Evolutionary conservation across 805 yeast genomes (phyloP), one percentile per base, ranked within the genome.

Genomic region (Hanseniaspora meyeri): DNA sequence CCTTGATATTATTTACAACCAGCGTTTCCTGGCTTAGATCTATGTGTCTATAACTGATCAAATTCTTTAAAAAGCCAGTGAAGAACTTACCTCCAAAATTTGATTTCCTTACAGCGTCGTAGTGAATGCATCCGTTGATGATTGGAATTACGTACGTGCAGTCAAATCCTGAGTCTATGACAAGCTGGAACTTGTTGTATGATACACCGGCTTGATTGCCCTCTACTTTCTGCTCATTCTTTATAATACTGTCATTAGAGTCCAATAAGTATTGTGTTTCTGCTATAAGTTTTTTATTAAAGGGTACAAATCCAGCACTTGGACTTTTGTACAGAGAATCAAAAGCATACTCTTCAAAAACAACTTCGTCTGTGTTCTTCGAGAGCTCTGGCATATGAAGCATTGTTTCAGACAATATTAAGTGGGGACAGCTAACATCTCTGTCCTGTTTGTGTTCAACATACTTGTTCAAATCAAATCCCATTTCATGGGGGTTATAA

Each of bases 341-440:
- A 64, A 93, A 85, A 3, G 87, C 95, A 65, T 83, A 93, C 65
- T 93, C 97, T 68, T 93, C 99, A 70, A 95, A 91, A 0, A 93
- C 77, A 0, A 93, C 85, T 69, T 89, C 96, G 66, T 93, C 97
- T 16, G 87, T 84, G 67, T 85, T 85, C 62, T 81, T 81, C 39
- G 95, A 85, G 36, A 91, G 74, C 54, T 81, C 83, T 1, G 96
- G 93, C 36, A 91, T 70, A 52, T 88, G 85, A 65, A 84, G 81
- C 27, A 95, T 91, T 5, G 87, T 74, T 63, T 93, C 97, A 1
- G 90, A 82, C 50, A 87, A 74, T 0, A 89, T 74, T 43, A 93
- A 72, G 45, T 53, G 47, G 1, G 57, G 57, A 20, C 40, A 38
- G 19, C 27, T 32, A 9, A 39, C 14, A 19, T 29, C 31, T 11